Evolutionary conservation across 306 rosid species (phyloP).

Genomic region (Cicer judaicum): DNA sequence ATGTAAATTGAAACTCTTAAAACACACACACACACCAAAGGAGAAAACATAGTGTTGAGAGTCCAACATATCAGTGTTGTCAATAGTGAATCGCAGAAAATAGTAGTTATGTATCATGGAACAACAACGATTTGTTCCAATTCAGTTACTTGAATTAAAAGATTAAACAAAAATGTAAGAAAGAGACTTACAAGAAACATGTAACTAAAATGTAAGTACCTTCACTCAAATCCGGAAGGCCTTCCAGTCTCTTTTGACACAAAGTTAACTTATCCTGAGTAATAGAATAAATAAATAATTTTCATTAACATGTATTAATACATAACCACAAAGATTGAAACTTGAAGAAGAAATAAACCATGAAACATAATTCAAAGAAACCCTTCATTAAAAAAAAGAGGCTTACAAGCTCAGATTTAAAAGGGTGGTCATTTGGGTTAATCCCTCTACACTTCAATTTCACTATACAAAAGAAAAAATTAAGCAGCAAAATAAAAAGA

Average conservation of each 20-base stretch:
- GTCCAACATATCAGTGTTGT: not conserved
- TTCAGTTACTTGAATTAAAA: too few species aligned
- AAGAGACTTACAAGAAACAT: not conserved
- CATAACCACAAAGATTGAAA: constrained; percentile 35
- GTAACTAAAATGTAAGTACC: constrained; percentile 53
- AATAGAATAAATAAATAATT: constrained; percentile 3
- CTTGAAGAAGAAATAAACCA: constrained; percentile 20
- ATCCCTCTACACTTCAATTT: constrained; percentile 82
- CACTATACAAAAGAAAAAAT: constrained; percentile 53
- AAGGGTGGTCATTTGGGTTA: constrained; percentile 72
- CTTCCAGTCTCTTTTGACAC: constrained; percentile 67
- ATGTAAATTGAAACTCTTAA: constrained; percentile 32
- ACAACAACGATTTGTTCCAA: too few species aligned
- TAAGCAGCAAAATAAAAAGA: not conserved
- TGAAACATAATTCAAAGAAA: constrained; percentile 5
- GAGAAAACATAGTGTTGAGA: not conserved
- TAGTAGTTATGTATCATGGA: too few species aligned
- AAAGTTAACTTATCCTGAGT: constrained; percentile 72
- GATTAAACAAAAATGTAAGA: not conserved
- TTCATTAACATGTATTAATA: constrained; percentile 4
- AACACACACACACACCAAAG: not conserved
- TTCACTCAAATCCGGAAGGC: constrained; percentile 61
- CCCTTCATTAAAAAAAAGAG: constrained; percentile 13
- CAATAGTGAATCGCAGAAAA: too few species aligned
- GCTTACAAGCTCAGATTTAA: constrained; percentile 82